Percentiles rank a stretch among this genome's conserved stretches.
Evolutionary conservation across 805 yeast genomes (phyloP).

Genomic region (Wickerhamiella azymoides): DNA sequence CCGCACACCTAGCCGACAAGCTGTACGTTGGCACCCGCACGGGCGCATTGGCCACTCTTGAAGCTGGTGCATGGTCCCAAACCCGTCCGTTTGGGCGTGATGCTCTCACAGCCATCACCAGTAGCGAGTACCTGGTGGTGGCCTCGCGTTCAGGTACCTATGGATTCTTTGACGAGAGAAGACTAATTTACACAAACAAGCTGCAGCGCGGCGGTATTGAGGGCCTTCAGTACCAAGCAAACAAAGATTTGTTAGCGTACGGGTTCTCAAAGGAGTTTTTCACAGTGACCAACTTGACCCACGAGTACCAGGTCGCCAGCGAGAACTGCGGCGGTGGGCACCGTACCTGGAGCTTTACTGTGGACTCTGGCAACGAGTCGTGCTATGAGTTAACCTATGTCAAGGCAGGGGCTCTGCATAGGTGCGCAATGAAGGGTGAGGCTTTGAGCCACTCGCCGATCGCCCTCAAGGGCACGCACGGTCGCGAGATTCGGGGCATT

Average conservation of each 20-base stretch:
- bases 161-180: slow-evolving; percentile 11
- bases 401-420: slow-evolving; percentile 27
- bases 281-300: slow-evolving; percentile 69
- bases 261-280: slow-evolving; percentile 77
- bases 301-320: slow-evolving; percentile 52
- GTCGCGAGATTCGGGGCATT: slow-evolving; percentile 76
- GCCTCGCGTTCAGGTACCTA: slow-evolving; percentile 20
- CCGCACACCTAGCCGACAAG: slow-evolving; percentile 30
- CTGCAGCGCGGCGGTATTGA: slow-evolving; percentile 68
- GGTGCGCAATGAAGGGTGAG: slow-evolving; percentile 7
- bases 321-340: slow-evolving; percentile 87
- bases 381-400: slow-evolving; percentile 1
- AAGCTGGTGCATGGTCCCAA: not conserved
- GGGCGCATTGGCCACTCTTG: slow-evolving; percentile 34
- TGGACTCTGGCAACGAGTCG: not conserved
- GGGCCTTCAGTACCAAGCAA: slow-evolving; percentile 35
- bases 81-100: slow-evolving; percentile 11
- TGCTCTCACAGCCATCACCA: slow-evolving; percentile 19
- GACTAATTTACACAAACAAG: slow-evolving; percentile 33
- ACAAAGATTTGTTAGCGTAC: slow-evolving; percentile 43
- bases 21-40: slow-evolving; percentile 59
- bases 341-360: slow-evolving; percentile 46
- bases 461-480: slow-evolving; percentile 62
- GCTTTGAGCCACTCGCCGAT: slow-evolving; percentile 16
- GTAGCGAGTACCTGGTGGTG: slow-evolving; percentile 4